Base-by-base conservation (phyloP, 495 filamentous ascomycete species). In the Aspergillus asperescens region DNA sequence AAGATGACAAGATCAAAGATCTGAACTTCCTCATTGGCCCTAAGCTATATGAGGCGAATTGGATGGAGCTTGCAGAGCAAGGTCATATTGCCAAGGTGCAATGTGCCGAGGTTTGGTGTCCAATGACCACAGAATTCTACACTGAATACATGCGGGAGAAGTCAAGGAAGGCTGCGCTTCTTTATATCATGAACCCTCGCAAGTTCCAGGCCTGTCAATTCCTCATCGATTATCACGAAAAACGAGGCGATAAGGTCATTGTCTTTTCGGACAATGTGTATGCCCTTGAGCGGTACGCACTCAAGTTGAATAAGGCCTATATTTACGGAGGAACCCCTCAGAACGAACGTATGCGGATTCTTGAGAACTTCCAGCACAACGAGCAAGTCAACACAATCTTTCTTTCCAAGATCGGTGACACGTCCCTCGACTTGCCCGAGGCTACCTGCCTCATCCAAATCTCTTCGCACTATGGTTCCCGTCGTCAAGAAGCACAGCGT, bases 251-350 rank as follows among this genome's bases (percentile, higher is more conserved):
- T 77, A 99, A 99, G 65, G 87, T 97, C 62, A 97, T 99, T 57
- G 94, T 99, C 49, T 99, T 97, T 68, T 95, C 90, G 1, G 93
- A 99, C 68, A 96, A 99, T 64, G 91, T 99, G 56, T 99, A 91
- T 67, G 91, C 94, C 0, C 78, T 98, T 37, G 81, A 90, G 62
- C 74, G 79, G 20, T 96, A 97, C 63, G 93, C 93, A 10, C 70
- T 82, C 23, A 90, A 89, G 55, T 76, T 98, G 25, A 79, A 81
- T 29, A 96, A 96, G 63, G 87, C 86, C 32, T 97, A 86, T 70
- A 97, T 99, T 66, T 97, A 86, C 67, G 93, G 93, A 49, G 88
- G 85, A 56, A 99, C 93, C 2, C 77, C 81, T 5, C 89, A 96
- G 56, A 73, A 78, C 8, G 93, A 99, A 70, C 89, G 93, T 28